phyloP scores from a whole-genome alignment of 116 monocot species.

The Papilionanthe hybrid region DNA sequence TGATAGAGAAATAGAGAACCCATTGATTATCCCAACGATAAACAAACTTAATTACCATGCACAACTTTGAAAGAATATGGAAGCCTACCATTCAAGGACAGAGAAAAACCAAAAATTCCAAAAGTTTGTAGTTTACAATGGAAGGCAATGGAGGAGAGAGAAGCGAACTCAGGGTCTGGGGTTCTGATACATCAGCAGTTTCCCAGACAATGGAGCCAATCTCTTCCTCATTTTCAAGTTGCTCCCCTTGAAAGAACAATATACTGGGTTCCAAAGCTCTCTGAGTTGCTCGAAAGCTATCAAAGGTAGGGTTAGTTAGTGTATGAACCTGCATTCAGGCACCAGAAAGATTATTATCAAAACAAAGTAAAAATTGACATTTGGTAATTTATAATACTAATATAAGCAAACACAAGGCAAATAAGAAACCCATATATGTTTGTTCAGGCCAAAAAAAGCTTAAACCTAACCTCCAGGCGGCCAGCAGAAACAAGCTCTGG shows the following conservation, averaged over 20 bases:
- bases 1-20: not conserved
- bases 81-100: not conserved
- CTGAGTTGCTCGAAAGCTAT: constrained; percentile 43
- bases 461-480: constrained; percentile 54
- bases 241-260: constrained; percentile 68
- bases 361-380: not conserved
- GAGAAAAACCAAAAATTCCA: not conserved
- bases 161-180: constrained; percentile 34
- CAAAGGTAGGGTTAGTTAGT: constrained; percentile 58
- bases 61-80: not conserved
- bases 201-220: constrained; percentile 60
- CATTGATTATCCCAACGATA: not conserved
- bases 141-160: constrained; percentile 50
- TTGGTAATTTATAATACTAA: not conserved
- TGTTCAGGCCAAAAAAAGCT: not conserved
- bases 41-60: not conserved
- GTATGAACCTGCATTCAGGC: constrained; percentile 55
- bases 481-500: constrained; percentile 66
- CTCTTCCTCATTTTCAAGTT: constrained; percentile 44
- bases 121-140: constrained; percentile 40
- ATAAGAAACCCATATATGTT: not conserved
- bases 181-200: constrained; percentile 37
- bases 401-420: not conserved
- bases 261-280: constrained; percentile 42
- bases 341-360: constrained; percentile 1